A percentile compares a stretch with the other conserved stretches of the same genome.
Conservation (phyloP, 2,329 filamentous ascomycete species). For the Arachnomyces sp. region DNA sequence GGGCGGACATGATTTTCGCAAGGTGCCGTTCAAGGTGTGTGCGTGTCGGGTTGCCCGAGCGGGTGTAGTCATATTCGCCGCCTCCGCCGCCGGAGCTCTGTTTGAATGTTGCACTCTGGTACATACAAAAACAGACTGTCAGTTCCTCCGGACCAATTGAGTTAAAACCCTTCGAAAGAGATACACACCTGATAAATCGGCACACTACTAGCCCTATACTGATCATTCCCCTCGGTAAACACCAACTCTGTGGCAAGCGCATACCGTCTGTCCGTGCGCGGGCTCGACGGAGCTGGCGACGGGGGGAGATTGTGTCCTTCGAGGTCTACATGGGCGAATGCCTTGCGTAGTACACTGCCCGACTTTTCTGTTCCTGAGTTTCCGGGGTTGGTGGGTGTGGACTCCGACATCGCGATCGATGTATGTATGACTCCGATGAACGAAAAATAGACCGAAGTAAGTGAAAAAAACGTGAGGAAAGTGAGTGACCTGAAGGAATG, state of each 20-base stretch:
- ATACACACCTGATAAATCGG: slow-evolving; percentile 76
- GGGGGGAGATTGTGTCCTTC: slow-evolving; percentile 80
- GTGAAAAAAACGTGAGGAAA: no score
- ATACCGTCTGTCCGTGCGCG: slow-evolving; percentile 76
- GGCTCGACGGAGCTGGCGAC: slow-evolving; percentile 87
- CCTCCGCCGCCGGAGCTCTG: slow-evolving; percentile 72
- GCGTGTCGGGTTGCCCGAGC: slow-evolving; percentile 91
- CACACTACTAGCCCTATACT: slow-evolving; percentile 92
- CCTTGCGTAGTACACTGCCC: slow-evolving; percentile 31
- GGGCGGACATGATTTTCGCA: slow-evolving; percentile 97
- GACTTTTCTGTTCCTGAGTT: slow-evolving; percentile 11
- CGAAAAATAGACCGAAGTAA: no score
- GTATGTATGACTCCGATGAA: no score
- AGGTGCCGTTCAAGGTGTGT: slow-evolving; percentile 93
- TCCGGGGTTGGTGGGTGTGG: no score
- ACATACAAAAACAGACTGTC: not conserved
- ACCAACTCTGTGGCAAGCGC: slow-evolving; percentile 93
- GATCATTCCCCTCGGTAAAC: slow-evolving; percentile 90
- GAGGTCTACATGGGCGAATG: slow-evolving; percentile 58
- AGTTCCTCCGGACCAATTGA: not conserved
- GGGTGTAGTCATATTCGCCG: slow-evolving; percentile 95
- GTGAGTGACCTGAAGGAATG: no score
- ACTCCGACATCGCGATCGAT: no score
- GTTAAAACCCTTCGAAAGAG: not conserved
- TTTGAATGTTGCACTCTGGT: slow-evolving; percentile 91